Conservation (phyloP, 805 yeast species). For the Ogataea degrootiae region DNA sequence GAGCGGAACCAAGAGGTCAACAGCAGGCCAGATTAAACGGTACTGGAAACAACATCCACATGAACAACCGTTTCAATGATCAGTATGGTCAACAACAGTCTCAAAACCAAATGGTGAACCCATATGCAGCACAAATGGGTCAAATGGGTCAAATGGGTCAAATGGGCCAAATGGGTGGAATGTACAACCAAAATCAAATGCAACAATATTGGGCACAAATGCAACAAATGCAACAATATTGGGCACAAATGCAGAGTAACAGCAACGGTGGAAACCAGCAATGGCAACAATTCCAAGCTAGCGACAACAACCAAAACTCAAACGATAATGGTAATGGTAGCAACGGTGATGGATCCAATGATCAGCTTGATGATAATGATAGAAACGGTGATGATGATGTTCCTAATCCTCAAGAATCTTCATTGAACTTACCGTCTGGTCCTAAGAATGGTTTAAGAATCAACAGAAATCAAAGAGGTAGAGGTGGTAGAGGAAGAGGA, state of each 20-base stretch:
- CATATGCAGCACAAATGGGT: conserved; percentile 25
- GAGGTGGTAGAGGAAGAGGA: conserved; percentile 15
- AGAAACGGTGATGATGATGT: conserved; percentile 29
- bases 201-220: conserved; percentile 56
- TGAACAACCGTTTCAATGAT: conserved; percentile 26
- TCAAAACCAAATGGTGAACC: conserved; percentile 1
- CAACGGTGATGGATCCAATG: neutral
- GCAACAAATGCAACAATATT: conserved; percentile 46
- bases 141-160: conserved; percentile 25
- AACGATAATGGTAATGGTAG: conserved; percentile 1
- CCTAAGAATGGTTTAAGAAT: conserved; percentile 26
- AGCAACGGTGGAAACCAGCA: conserved; percentile 6
- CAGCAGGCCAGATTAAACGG: conserved; percentile 37
- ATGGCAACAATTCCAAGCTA: neutral
- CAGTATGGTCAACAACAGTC: conserved; percentile 26
- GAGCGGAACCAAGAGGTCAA: conserved; percentile 79
- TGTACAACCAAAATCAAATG: conserved; percentile 27
- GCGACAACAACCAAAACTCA: neutral
- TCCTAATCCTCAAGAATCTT: conserved; percentile 32
- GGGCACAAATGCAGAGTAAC: conserved; percentile 32
- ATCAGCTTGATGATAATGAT: conserved; percentile 3
- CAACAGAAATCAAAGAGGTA: conserved; percentile 13
- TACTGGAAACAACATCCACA: conserved; percentile 9
- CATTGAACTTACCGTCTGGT: conserved; percentile 29
- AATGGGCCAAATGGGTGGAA: conserved; percentile 30